A percentile compares a stretch with the other conserved stretches of the same genome.
Conservation (phyloP, 2,329 filamentous ascomycete species). For the Talaromyces sp. region DNA sequence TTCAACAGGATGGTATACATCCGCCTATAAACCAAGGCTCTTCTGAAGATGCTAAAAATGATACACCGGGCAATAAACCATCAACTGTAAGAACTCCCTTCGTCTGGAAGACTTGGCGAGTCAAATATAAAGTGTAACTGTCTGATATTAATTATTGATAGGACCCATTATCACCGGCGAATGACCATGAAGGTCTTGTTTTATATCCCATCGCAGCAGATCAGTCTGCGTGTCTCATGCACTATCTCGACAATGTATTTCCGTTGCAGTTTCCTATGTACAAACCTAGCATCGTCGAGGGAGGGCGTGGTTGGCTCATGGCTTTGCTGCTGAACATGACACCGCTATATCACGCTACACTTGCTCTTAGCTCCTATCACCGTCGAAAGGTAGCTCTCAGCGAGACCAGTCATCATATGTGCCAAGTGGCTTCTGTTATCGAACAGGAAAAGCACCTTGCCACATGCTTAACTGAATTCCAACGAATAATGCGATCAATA, state of each 20-base stretch:
- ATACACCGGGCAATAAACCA: background rate
- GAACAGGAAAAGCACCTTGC: slow-evolving; percentile 4
- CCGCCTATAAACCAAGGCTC: background rate
- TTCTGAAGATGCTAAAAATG: background rate
- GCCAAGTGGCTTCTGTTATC: background rate
- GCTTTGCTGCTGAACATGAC: background rate
- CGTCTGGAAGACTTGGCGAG: background rate
- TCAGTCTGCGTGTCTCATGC: slow-evolving; percentile 1
- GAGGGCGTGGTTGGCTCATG: slow-evolving; percentile 7
- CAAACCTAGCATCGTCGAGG: background rate
- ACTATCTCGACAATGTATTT: slow-evolving; percentile 9
- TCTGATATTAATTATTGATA: background rate
- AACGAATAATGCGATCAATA: background rate
- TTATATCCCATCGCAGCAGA: slow-evolving; percentile 1
- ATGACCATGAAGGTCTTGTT: background rate
- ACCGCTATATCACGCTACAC: slow-evolving; percentile 2
- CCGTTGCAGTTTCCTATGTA: slow-evolving; percentile 6
- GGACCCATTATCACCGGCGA: background rate
- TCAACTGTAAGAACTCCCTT: background rate
- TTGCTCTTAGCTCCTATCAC: slow-evolving; percentile 3
- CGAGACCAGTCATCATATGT: background rate
- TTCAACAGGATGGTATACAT: background rate
- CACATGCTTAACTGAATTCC: slow-evolving; percentile 1
- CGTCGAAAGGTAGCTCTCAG: background rate
- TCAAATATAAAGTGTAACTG: background rate